Conservation (phyloP, 179 eudicot genomes). For the Patellifolia procumbens region DNA sequence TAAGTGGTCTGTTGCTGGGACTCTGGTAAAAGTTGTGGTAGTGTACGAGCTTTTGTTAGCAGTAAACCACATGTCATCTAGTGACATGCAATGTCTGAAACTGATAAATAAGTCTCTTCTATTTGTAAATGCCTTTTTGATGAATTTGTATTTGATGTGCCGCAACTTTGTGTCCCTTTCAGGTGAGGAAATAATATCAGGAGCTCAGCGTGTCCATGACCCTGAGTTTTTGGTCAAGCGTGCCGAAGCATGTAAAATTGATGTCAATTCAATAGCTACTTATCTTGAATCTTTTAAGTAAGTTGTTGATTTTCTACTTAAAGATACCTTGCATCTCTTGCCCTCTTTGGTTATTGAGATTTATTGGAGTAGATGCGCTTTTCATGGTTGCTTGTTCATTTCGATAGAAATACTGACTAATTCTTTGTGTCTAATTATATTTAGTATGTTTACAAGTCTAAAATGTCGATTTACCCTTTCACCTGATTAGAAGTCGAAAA, state of each 20-base stretch:
- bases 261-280: conserved; percentile 62
- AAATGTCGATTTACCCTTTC: not conserved
- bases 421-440: not conserved
- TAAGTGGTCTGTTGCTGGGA: not conserved
- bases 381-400: not conserved
- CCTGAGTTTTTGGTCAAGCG: conserved; percentile 55
- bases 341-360: no score
- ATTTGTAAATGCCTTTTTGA: not conserved
- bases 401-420: not conserved
- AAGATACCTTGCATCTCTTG: not conserved
- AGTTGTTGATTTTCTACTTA: not conserved
- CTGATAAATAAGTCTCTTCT: not conserved
- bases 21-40: not conserved
- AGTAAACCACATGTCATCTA: not conserved
- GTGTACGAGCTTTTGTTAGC: not conserved
- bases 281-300: conserved; percentile 88
- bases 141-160: not conserved
- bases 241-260: conserved; percentile 71
- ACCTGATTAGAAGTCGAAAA: not conserved
- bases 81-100: not conserved
- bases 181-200: conserved; percentile 83
- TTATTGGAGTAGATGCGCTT: no score
- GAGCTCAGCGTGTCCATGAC: conserved; percentile 75
- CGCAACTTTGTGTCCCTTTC: conserved; percentile 13
- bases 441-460: not conserved